Percentiles rank a stretch among this genome's conserved stretches.
phyloP scores from a whole-genome alignment of 2,329 filamentous ascomycete genomes.

The Botryotinia narcissicola region DNA sequence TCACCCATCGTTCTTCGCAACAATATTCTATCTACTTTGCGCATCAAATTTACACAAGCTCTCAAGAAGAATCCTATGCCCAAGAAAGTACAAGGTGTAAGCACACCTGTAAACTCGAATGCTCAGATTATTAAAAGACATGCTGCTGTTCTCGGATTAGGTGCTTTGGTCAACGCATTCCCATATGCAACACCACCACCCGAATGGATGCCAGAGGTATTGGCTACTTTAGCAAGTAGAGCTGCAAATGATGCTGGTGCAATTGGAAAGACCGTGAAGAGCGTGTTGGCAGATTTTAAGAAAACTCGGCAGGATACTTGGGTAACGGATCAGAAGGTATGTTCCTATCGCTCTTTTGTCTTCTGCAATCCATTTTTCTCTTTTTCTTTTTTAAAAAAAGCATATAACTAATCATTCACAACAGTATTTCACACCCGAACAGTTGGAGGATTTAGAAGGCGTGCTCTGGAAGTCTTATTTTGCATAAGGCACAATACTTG shows the following conservation, averaged over 20 bases:
- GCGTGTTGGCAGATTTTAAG: slow-evolving; percentile 94
- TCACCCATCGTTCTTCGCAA: slow-evolving; percentile 79
- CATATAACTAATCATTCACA: slow-evolving; percentile 23
- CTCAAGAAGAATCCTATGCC: slow-evolving; percentile 85
- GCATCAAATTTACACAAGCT: slow-evolving; percentile 73
- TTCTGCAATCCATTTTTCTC: not conserved
- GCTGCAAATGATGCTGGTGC: slow-evolving; percentile 87
- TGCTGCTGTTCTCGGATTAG: slow-evolving; percentile 86
- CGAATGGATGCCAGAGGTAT: slow-evolving; percentile 86
- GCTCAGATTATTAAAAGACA: slow-evolving; percentile 80
- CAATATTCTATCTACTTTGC: slow-evolving; percentile 71
- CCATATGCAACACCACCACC: slow-evolving; percentile 93
- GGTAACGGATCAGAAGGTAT: slow-evolving; percentile 95
- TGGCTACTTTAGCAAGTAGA: slow-evolving; percentile 79
- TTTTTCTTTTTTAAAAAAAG: not conserved
- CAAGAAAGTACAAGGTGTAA: slow-evolving; percentile 65
- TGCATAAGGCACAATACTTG: slow-evolving; percentile 43
- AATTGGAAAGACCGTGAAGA: slow-evolving; percentile 94
- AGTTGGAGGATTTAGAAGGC: slow-evolving; percentile 91
- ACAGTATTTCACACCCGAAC: slow-evolving; percentile 82
- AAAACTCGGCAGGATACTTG: slow-evolving; percentile 99
- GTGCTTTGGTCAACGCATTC: slow-evolving; percentile 90
- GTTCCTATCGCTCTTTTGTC: slow-evolving; percentile 35
- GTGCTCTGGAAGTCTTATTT: slow-evolving; percentile 99
- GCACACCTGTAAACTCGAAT: slow-evolving; percentile 68